Evolutionary conservation across 805 yeast genomes (phyloP), one percentile per base, ranked within the genome.

Genomic region (Sugiyamaella marilandica): DNA sequence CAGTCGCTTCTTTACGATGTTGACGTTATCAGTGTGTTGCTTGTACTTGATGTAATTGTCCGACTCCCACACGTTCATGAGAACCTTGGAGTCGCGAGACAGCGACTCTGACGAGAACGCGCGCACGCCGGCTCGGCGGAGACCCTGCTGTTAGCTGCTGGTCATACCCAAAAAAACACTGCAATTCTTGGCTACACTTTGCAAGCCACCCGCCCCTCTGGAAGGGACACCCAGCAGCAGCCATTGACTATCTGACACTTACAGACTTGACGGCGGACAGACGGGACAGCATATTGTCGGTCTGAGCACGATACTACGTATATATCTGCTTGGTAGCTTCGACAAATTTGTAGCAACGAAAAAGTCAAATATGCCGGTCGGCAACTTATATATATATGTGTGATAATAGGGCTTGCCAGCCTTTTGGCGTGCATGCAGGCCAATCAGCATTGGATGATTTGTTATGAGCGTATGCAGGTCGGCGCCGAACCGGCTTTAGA

Each of bases 41-140:
- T 90, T 90, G 82, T 92, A 92, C 72, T 89, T 85, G 72, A 92
- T 87, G 80, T 82, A 91, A 51, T 92, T 87, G 73, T 81, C 82
- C 67, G 81, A 55, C 59, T 70, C 74, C 71, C 68, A 68, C 50
- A 78, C 64, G 78, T 87, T 88, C 76, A 84, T 89, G 71, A 77
- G 73, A 53, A 86, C 94, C 73, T 84, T 83, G 57, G 90, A 84
- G 72, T 86, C 91, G 61, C 76, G 74, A 57, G 80, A 73, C 62
- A 80, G 45, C 16, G 56, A 54, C 18, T 53, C 36, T 41, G 54
- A 54, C 24, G 60, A 51, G 52, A 56, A 52, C 46, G 58, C 60
- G 45, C 59, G 53, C 49, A 57, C 50, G 43, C 54, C 37, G 47
- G 29, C 43, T 37, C 47, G 52, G 49, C 52, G 51, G 36, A 43